Conservation (phyloP, 108 stramenopile species). For the Nitzschia palea region DNA sequence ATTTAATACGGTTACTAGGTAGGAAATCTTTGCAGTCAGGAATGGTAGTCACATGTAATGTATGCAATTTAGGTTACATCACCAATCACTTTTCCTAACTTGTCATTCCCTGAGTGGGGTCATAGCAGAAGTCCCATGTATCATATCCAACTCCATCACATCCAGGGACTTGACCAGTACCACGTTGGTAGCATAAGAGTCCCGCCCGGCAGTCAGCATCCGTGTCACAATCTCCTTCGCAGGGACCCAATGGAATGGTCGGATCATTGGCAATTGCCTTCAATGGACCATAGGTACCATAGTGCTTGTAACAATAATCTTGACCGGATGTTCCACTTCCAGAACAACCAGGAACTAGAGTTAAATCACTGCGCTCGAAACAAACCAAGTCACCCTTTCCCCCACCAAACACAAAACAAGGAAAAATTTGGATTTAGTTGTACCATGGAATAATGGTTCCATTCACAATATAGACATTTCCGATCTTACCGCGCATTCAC, state of each 20-base stretch:
- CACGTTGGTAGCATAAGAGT: slow-evolving; percentile 42
- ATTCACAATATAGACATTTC: neutral
- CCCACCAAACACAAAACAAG: neutral
- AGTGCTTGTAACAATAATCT: neutral
- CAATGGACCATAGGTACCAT: neutral
- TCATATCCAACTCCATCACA: slow-evolving; percentile 9
- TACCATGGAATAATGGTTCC: neutral
- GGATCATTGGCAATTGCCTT: neutral
- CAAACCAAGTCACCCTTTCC: neutral
- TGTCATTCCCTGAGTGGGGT: neutral
- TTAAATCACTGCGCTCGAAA: neutral
- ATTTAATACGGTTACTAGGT: neutral
- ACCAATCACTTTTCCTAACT: too few relatives aligned
- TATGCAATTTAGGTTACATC: too few relatives aligned
- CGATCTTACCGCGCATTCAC: neutral
- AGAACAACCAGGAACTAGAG: neutral
- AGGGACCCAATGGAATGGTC: slow-evolving; percentile 9
- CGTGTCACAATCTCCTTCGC: slow-evolving; percentile 50
- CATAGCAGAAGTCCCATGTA: neutral
- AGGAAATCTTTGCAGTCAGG: neutral
- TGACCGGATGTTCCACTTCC: neutral
- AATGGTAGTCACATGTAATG: neutral
- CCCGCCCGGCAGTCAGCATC: slow-evolving; percentile 40
- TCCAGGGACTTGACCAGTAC: slow-evolving; percentile 23
- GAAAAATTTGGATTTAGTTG: neutral